Evolutionary conservation across 2,329 filamentous ascomycete genomes (phyloP).

Genomic region (Colletotrichum tabaci): DNA sequence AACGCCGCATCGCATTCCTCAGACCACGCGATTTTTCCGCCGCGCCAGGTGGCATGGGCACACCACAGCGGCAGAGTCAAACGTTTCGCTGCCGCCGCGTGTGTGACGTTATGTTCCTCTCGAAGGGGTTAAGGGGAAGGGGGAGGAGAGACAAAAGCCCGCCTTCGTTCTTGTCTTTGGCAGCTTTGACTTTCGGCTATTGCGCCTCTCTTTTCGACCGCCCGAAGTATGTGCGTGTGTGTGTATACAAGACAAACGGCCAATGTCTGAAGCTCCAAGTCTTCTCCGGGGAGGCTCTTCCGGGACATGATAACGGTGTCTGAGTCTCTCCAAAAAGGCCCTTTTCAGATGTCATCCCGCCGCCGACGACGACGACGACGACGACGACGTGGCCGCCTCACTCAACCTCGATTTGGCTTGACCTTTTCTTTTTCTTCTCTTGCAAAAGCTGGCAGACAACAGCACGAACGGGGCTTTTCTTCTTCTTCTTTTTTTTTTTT

Average conservation of each 20-base stretch:
- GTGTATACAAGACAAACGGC: background rate
- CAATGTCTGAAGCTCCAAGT: background rate
- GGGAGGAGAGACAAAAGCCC: conserved; percentile 8
- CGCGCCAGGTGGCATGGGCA: background rate
- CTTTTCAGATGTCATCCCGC: background rate
- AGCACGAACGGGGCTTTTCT: background rate
- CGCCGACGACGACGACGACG: no score
- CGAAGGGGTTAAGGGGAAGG: no score
- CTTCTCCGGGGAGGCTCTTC: background rate
- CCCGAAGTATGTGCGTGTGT: background rate
- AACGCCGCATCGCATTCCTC: background rate
- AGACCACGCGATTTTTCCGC: no score
- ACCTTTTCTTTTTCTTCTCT: background rate
- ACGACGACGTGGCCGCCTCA: background rate
- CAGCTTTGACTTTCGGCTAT: conserved; percentile 18
- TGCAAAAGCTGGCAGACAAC: no score
- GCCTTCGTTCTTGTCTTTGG: background rate
- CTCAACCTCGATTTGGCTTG: background rate
- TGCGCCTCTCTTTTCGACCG: conserved; percentile 25
- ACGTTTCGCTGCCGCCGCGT: background rate
- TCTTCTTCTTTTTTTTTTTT: no score
- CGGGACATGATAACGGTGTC: conserved; percentile 23
- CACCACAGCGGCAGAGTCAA: background rate
- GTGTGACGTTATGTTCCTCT: conserved; percentile 10
- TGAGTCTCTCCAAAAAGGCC: background rate